Evolutionary conservation across 352 stramenopile genomes (phyloP).

Genomic region (Phytophthora hibernalis): DNA sequence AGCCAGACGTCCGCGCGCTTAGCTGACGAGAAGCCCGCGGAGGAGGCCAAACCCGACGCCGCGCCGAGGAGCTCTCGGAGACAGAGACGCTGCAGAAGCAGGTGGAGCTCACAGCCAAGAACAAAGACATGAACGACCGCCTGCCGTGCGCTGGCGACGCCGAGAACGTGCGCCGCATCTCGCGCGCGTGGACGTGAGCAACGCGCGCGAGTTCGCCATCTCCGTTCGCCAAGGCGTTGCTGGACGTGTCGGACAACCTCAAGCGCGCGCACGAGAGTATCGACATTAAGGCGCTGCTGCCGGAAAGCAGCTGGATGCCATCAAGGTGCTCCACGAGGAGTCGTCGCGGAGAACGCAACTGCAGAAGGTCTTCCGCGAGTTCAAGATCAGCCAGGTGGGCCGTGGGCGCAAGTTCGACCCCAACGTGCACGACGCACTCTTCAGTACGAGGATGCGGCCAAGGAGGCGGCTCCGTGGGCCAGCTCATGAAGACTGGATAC

Average conservation of each 20-base stretch:
- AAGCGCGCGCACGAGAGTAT: slow-evolving; percentile 93
- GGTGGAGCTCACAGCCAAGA: slow-evolving; percentile 73
- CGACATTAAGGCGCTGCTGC: slow-evolving; percentile 72
- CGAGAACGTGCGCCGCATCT: slow-evolving; percentile 97
- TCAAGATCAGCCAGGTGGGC: slow-evolving; percentile 93
- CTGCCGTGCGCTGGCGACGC: slow-evolving; percentile 94
- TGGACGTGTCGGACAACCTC: slow-evolving; percentile 99
- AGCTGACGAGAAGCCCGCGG: slow-evolving; percentile 47
- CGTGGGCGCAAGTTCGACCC: slow-evolving; percentile 97
- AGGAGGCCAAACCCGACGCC: slow-evolving; percentile 11
- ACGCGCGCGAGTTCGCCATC: slow-evolving; percentile 95
- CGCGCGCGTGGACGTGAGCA: slow-evolving; percentile 93
- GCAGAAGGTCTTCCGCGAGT: slow-evolving; percentile 95
- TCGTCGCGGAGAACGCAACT: slow-evolving; percentile 96
- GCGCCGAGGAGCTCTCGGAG: slow-evolving; percentile 28
- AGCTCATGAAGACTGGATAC: slow-evolving; percentile 98
- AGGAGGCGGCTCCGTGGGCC: slow-evolving; percentile 92
- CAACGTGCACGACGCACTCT: slow-evolving; percentile 98
- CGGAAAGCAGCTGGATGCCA: slow-evolving; percentile 71
- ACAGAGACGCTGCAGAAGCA: slow-evolving; percentile 66
- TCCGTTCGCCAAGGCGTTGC: slow-evolving; percentile 95
- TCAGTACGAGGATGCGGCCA: slow-evolving; percentile 95
- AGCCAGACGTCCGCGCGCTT: slow-evolving; percentile 49
- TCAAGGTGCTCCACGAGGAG: slow-evolving; percentile 82
- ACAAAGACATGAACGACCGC: slow-evolving; percentile 86